Conservation (phyloP, 2,329 filamentous ascomycete species). For the Fusarium pseudonygamai region DNA sequence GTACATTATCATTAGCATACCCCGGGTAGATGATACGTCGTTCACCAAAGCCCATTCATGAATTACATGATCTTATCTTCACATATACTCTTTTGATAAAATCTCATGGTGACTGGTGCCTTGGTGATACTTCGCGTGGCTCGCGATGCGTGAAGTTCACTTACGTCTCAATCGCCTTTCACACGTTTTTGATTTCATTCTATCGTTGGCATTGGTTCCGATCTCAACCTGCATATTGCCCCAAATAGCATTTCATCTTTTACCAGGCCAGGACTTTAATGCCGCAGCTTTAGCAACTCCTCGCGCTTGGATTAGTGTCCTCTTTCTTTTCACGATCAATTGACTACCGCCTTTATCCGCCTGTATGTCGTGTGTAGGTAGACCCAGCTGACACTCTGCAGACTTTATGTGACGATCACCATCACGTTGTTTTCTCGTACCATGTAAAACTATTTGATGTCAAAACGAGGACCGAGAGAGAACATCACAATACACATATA, state of each 20-base stretch:
- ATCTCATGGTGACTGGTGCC: background rate
- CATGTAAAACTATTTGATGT: background rate
- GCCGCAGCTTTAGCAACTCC: background rate
- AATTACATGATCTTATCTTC: conserved; percentile 14
- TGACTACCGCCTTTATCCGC: background rate
- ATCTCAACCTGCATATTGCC: background rate
- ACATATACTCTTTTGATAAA: background rate
- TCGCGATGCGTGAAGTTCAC: background rate
- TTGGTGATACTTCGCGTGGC: background rate
- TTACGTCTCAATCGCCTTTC: background rate
- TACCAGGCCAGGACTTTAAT: background rate
- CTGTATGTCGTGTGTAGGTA: background rate
- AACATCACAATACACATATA: background rate
- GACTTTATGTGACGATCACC: background rate
- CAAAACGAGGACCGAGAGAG: background rate
- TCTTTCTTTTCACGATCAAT: background rate
- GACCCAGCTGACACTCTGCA: background rate
- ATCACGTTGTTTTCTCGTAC: background rate
- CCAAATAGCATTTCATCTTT: background rate
- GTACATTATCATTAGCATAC: conserved; percentile 37
- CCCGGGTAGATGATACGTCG: conserved; percentile 23
- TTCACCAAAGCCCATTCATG: conserved; percentile 13
- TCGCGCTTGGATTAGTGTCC: background rate
- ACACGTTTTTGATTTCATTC: background rate
- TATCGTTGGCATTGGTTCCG: background rate